These are phyloP conservation scores for Onygenales sp. DNA, from an alignment of 2,329 filamentous ascomycete species.

Conservation along the genomic window DNA sequence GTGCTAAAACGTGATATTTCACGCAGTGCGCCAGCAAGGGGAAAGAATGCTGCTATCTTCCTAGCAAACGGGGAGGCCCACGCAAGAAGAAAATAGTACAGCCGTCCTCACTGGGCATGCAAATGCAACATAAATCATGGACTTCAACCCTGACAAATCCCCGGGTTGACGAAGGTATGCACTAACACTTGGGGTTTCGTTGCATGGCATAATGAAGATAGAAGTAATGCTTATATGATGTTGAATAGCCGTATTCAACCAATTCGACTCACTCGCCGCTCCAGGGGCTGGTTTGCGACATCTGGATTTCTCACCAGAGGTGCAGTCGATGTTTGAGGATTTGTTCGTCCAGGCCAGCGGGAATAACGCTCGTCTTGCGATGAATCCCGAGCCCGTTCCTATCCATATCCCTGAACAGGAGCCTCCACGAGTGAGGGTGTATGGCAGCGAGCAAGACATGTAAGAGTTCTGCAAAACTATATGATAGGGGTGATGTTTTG, in stretches of 20 bases:
- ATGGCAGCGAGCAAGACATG: conserved; percentile 33
- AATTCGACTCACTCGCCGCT: conserved; percentile 31
- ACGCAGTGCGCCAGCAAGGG: conserved; percentile 30
- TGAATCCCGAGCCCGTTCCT: conserved; percentile 21
- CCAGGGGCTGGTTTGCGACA: conserved; percentile 31
- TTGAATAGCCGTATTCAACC: conserved; percentile 27
- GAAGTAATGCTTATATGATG: not conserved
- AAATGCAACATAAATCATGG: conserved; percentile 5
- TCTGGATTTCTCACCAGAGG: conserved; percentile 28
- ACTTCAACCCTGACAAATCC: conserved; percentile 6
- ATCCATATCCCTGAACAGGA: conserved; percentile 13
- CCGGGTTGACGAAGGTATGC: conserved; percentile 12
- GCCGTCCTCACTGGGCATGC: conserved; percentile 1
- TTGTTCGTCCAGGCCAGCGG: conserved; percentile 22
- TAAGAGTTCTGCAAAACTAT: conserved; percentile 14
- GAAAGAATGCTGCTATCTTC: conserved; percentile 32
- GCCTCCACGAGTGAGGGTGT: conserved; percentile 27
- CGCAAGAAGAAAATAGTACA: conserved; percentile 27
- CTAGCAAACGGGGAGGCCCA: conserved; percentile 36
- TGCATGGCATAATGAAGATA: not conserved
- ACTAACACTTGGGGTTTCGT: not conserved
- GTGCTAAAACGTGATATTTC: not conserved
- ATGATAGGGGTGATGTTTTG: not conserved
- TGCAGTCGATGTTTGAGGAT: conserved; percentile 29
- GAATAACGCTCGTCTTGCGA: conserved; percentile 16